Conservation (phyloP, 495 filamentous ascomycete species). For the Lepraria neglecta region DNA sequence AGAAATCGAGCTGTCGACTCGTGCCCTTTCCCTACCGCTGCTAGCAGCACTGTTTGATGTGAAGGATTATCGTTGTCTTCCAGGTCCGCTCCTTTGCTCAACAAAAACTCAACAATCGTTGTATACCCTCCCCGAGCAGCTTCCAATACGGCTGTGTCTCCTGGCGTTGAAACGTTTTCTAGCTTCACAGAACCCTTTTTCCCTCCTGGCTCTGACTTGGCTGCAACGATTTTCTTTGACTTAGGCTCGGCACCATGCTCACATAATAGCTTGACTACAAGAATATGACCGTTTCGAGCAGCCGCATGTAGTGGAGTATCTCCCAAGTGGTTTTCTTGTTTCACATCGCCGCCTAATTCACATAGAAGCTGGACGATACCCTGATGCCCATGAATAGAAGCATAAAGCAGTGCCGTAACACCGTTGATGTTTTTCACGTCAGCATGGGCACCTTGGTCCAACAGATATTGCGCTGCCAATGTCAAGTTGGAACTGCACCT, state of each 20-base stretch:
- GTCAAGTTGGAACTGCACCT: not conserved
- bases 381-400: not conserved
- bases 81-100: not conserved
- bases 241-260: not conserved
- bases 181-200: not conserved
- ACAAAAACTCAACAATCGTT: not conserved
- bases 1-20: not conserved
- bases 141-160: not conserved
- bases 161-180: too few species aligned
- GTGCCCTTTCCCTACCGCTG: not conserved
- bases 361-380: conserved; percentile 1
- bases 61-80: not conserved
- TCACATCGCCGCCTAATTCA: not conserved
- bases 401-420: not conserved
- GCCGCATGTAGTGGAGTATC: not conserved
- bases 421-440: not conserved
- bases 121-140: not conserved
- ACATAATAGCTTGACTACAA: not conserved
- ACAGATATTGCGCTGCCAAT: not conserved
- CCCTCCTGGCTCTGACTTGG: not conserved
- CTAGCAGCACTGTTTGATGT: not conserved
- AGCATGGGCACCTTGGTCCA: not conserved
- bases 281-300: not conserved
- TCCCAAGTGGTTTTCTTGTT: not conserved
- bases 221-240: not conserved